Evolutionary conservation across 192 early-diverging fungal genomes (phyloP).

Genomic region (Backusella mclennaniae): DNA sequence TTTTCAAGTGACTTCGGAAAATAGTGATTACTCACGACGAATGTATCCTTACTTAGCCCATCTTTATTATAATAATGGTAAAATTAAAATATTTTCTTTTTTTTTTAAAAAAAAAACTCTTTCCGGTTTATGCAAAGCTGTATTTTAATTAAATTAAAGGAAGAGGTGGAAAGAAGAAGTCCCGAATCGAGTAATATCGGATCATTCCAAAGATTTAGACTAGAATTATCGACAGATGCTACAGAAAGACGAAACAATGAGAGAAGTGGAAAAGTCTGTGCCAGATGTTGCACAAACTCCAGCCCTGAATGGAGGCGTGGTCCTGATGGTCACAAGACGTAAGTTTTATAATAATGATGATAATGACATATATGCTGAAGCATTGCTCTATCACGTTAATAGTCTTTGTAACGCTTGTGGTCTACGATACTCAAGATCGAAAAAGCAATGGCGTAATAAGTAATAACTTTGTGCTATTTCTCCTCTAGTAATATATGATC

Average conservation of each 20-base stretch:
- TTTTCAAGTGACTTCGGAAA: background rate
- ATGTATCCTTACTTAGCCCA: background rate
- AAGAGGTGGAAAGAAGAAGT: background rate
- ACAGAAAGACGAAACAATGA: background rate
- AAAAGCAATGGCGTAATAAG: conserved; percentile 2
- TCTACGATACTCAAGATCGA: conserved; percentile 1
- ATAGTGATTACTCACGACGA: background rate
- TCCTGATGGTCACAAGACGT: conserved; percentile 24
- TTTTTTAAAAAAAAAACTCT: background rate
- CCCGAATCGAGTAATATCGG: background rate
- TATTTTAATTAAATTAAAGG: conserved; percentile 5
- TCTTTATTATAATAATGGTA: background rate
- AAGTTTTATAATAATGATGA: background rate
- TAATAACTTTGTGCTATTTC: background rate
- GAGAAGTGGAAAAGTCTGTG: conserved; percentile 11
- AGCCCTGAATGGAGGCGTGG: conserved; percentile 31
- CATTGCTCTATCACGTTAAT: background rate
- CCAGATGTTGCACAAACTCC: conserved; percentile 16
- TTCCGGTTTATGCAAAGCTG: background rate
- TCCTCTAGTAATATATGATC: background rate
- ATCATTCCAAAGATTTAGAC: background rate
- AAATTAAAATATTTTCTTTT: background rate
- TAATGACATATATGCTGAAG: background rate
- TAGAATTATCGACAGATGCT: background rate
- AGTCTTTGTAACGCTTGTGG: conserved; percentile 11